Evolutionary conservation across 2,329 filamentous ascomycete genomes (phyloP).

Genomic region (Verticillium klebahnii): DNA sequence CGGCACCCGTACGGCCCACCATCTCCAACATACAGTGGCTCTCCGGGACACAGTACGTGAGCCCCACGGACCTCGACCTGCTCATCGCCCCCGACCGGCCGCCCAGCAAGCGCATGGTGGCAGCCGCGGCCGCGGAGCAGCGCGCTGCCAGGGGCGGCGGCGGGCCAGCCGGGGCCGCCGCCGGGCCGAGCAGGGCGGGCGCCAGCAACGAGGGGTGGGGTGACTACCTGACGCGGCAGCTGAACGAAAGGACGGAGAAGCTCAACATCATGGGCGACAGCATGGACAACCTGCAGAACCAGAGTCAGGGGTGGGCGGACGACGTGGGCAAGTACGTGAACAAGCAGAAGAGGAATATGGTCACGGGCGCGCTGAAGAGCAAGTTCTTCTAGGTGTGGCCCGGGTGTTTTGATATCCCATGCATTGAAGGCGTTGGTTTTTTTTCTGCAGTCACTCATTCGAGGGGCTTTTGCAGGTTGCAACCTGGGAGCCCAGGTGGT

Average conservation of each 20-base stretch:
- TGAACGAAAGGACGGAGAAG: slow-evolving; percentile 88
- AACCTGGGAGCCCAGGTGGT: too few relatives aligned
- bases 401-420: background rate
- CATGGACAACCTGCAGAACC: slow-evolving; percentile 77
- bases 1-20: slow-evolving; percentile 76
- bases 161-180: slow-evolving; percentile 22
- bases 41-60: slow-evolving; percentile 86
- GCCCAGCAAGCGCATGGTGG: slow-evolving; percentile 82
- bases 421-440: background rate
- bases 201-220: slow-evolving; percentile 58
- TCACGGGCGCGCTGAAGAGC: slow-evolving; percentile 65
- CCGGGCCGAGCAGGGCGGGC: slow-evolving; percentile 14
- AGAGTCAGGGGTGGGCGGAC: slow-evolving; percentile 77
- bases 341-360: slow-evolving; percentile 80
- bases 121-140: slow-evolving; percentile 72
- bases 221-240: slow-evolving; percentile 78
- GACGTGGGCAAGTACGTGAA: slow-evolving; percentile 84
- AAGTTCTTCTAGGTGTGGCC: slow-evolving; percentile 39
- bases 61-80: slow-evolving; percentile 80
- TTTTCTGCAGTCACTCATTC: background rate
- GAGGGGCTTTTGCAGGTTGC: background rate
- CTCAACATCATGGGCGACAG: slow-evolving; percentile 77
- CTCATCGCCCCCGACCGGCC: slow-evolving; percentile 86
- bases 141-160: slow-evolving; percentile 43
- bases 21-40: slow-evolving; percentile 98